A percentile compares a stretch with the other conserved stretches of the same genome.
Evolutionary conservation across 1,284 basidiomycete species (phyloP).

Genomic region (Pseudomicrostroma phylloplanum): DNA sequence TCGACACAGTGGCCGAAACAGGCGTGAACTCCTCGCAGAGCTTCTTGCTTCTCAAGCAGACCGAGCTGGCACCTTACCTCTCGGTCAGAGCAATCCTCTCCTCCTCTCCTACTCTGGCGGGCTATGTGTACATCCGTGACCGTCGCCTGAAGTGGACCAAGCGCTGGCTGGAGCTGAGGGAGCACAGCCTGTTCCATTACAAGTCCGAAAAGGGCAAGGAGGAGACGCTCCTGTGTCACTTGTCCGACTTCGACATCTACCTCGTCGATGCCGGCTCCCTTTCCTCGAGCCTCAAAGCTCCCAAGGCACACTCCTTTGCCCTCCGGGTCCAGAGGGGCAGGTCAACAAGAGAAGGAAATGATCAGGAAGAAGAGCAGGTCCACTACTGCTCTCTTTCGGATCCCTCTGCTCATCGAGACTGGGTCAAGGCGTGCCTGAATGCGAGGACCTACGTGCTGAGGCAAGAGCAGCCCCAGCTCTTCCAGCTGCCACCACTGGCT

Average conservation of each 20-base stretch:
- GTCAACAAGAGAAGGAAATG: background rate
- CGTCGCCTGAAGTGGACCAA: slow-evolving; percentile 43
- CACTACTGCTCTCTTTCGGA: slow-evolving; percentile 43
- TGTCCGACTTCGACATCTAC: slow-evolving; percentile 44
- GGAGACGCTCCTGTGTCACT: slow-evolving; percentile 33
- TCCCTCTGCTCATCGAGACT: slow-evolving; percentile 42
- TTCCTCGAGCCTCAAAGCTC: slow-evolving; percentile 25
- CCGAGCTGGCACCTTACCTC: slow-evolving; percentile 37
- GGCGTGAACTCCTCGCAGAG: slow-evolving; percentile 27
- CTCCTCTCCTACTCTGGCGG: slow-evolving; percentile 36
- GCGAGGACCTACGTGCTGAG: slow-evolving; percentile 45
- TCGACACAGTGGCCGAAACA: slow-evolving; percentile 33
- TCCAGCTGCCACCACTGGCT: slow-evolving; percentile 17
- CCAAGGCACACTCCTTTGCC: slow-evolving; percentile 43
- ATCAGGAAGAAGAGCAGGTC: slow-evolving; percentile 37
- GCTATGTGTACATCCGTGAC: slow-evolving; percentile 42
- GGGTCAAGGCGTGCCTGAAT: slow-evolving; percentile 40
- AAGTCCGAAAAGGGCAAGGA: slow-evolving; percentile 48
- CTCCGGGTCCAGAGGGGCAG: slow-evolving; percentile 25
- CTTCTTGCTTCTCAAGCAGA: slow-evolving; percentile 41
- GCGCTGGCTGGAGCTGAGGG: slow-evolving; percentile 48
- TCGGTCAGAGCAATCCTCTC: slow-evolving; percentile 31
- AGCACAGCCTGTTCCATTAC: slow-evolving; percentile 42
- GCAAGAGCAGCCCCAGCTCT: slow-evolving; percentile 42
- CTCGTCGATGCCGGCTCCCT: slow-evolving; percentile 23